Evolutionary conservation across 352 stramenopile species (phyloP).

Genomic region (Pythium brassicae): DNA sequence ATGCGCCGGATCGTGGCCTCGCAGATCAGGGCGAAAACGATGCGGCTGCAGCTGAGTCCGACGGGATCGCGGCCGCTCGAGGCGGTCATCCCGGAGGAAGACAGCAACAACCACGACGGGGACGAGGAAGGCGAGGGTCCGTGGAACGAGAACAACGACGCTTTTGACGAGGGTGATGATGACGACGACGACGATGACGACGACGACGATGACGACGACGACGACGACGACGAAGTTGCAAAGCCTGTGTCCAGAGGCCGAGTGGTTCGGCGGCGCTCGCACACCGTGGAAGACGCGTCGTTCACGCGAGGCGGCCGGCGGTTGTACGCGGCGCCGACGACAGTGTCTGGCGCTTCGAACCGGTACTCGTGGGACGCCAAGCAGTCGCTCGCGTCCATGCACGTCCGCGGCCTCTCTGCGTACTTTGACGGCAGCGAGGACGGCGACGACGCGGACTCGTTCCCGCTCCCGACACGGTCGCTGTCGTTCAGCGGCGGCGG

Average conservation of each 20-base stretch:
- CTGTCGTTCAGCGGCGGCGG: constrained; percentile 7
- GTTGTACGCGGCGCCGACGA: constrained; percentile 16
- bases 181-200: constrained; percentile 14
- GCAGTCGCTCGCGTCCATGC: constrained; percentile 4
- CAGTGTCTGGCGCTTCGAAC: background rate
- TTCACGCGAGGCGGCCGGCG: constrained; percentile 14
- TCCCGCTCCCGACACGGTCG: constrained; percentile 5
- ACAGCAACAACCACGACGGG: constrained; percentile 21
- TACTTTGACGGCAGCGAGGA: constrained; percentile 15
- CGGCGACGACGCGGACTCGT: constrained; percentile 7
- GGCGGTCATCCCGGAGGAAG: constrained; percentile 14
- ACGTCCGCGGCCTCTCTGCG: constrained; percentile 6
- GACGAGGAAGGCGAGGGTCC: constrained; percentile 11
- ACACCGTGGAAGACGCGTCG: constrained; percentile 17
- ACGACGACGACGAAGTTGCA: background rate
- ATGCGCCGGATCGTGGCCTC: constrained; percentile 63
- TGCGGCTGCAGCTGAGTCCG: constrained; percentile 42
- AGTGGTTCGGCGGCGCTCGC: constrained; percentile 16
- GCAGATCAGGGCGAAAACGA: constrained; percentile 58
- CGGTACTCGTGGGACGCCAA: constrained; percentile 12
- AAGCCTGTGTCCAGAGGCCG: background rate
- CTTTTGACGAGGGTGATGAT: constrained; percentile 5
- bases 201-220: constrained; percentile 2
- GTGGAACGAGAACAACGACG: constrained; percentile 13
- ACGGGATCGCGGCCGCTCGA: constrained; percentile 16